Percentiles rank a stretch among this genome's conserved stretches.
phyloP scores from a whole-genome alignment of 352 stramenopile species.

The Pythium folliculosum region DNA sequence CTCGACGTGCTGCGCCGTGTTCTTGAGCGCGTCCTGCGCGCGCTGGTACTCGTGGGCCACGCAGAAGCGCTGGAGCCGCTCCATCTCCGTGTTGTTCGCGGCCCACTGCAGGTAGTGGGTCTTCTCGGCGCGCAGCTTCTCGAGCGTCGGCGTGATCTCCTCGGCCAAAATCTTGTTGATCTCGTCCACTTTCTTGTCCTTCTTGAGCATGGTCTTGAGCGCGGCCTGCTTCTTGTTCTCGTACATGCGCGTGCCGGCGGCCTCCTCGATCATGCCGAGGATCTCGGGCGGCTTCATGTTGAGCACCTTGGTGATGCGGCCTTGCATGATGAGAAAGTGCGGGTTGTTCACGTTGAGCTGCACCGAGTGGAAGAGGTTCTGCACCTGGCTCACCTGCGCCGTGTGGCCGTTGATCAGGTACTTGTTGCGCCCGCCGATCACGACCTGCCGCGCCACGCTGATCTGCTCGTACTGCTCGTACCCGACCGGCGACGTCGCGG shows the following conservation, averaged over 20 bases:
- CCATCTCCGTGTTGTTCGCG: conserved; percentile 98
- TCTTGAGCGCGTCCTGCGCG: conserved; percentile 85
- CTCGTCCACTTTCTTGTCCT: conserved; percentile 99
- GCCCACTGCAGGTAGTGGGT: conserved; percentile 98
- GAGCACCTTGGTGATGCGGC: conserved; percentile 98
- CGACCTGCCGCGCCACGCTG: conserved; percentile 97
- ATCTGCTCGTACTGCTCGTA: conserved; percentile 99
- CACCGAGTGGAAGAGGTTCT: conserved; percentile 99
- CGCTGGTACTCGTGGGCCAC: conserved; percentile 95
- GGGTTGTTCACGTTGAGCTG: conserved; percentile 99
- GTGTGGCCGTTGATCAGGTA: conserved; percentile 99
- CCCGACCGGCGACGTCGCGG: conserved; percentile 89
- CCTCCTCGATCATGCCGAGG: conserved; percentile 99
- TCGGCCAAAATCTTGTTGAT: conserved; percentile 98
- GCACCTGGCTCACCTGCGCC: conserved; percentile 96
- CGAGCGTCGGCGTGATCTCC: conserved; percentile 99
- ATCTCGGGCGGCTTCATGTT: conserved; percentile 99
- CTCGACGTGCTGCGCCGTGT: conserved; percentile 86
- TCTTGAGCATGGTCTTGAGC: conserved; percentile 99
- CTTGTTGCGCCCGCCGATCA: conserved; percentile 99
- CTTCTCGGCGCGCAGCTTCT: conserved; percentile 97
- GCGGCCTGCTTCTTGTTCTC: conserved; percentile 98
- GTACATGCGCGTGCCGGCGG: conserved; percentile 99
- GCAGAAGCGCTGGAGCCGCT: conserved; percentile 96
- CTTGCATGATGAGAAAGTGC: conserved; percentile 99